Evolutionary conservation across 1,284 basidiomycete species (phyloP).

Genomic region (Rhodotorula sp.): DNA sequence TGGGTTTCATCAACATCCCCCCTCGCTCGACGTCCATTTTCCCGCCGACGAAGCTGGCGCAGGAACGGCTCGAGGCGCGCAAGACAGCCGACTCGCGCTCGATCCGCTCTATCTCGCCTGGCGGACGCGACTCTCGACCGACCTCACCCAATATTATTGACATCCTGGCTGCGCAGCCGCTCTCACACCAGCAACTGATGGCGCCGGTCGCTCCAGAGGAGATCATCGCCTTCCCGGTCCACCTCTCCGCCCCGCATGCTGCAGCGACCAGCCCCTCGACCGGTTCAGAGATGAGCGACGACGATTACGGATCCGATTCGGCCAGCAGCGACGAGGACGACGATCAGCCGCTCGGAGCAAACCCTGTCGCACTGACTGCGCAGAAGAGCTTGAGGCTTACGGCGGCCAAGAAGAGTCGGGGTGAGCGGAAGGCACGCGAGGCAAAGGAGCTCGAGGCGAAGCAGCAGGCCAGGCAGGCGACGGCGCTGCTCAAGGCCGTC

Average conservation of each 20-base stretch:
- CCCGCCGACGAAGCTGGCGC: background rate
- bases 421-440: conserved; percentile 10
- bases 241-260: background rate
- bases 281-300: background rate
- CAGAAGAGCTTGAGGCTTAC: conserved; percentile 67
- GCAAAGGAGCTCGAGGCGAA: background rate
- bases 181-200: conserved; percentile 6
- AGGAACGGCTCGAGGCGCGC: background rate
- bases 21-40: background rate
- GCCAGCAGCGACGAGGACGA: conserved; percentile 50
- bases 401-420: conserved; percentile 8
- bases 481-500: background rate
- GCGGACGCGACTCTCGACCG: too few relatives aligned
- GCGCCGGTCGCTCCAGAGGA: background rate
- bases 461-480: background rate
- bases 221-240: conserved; percentile 9
- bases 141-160: conserved; percentile 7
- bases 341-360: conserved; percentile 70
- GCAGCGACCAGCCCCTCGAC: background rate
- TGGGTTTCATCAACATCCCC: too few relatives aligned
- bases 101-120: background rate
- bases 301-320: background rate
- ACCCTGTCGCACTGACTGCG: conserved; percentile 69
- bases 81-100: background rate
- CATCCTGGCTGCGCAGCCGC: background rate